These are phyloP conservation scores for Lactarius hatsudake DNA, from an alignment of 768 basidiomycete genomes.

Conservation along the genomic window DNA sequence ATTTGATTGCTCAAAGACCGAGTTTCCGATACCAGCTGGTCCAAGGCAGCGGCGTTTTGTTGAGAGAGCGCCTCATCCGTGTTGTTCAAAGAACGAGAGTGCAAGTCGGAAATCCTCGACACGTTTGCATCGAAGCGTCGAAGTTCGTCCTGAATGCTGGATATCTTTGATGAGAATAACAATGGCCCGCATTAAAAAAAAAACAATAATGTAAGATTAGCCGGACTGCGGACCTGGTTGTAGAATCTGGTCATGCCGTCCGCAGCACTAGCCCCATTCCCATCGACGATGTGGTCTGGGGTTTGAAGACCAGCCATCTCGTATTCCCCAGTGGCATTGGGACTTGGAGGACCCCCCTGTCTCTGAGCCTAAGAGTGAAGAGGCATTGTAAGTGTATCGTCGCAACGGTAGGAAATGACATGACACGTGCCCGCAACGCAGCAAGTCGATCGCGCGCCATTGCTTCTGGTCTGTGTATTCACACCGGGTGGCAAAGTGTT, in stretches of 20 bases:
- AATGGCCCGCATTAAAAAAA: not conserved
- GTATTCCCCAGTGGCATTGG: constrained; percentile 27
- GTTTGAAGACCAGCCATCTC: constrained; percentile 34
- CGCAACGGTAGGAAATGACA: not conserved
- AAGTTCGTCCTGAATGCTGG: constrained; percentile 69
- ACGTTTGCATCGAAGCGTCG: constrained; percentile 69
- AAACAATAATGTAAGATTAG: not conserved
- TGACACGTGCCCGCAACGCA: constrained; percentile 26
- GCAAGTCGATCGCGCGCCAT: constrained; percentile 31
- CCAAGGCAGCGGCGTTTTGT: constrained; percentile 59
- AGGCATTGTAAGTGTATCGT: constrained; percentile 6
- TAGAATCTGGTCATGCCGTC: constrained; percentile 36
- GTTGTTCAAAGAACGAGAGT: constrained; percentile 72
- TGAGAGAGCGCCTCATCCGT: constrained; percentile 67
- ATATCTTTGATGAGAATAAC: constrained; percentile 49
- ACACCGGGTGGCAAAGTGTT: constrained; percentile 11
- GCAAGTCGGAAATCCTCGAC: constrained; percentile 63
- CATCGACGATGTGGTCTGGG: constrained; percentile 27
- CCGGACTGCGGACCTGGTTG: constrained; percentile 32
- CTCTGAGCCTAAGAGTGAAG: constrained; percentile 32
- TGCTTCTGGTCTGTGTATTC: not conserved
- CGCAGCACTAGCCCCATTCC: constrained; percentile 26
- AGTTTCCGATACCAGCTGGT: constrained; percentile 69
- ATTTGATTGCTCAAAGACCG: constrained; percentile 64
- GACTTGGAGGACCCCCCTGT: constrained; percentile 30